Evolutionary conservation across 805 yeast genomes (phyloP), one percentile per base, ranked within the genome.

Genomic region (Lachancea quebecensis): DNA sequence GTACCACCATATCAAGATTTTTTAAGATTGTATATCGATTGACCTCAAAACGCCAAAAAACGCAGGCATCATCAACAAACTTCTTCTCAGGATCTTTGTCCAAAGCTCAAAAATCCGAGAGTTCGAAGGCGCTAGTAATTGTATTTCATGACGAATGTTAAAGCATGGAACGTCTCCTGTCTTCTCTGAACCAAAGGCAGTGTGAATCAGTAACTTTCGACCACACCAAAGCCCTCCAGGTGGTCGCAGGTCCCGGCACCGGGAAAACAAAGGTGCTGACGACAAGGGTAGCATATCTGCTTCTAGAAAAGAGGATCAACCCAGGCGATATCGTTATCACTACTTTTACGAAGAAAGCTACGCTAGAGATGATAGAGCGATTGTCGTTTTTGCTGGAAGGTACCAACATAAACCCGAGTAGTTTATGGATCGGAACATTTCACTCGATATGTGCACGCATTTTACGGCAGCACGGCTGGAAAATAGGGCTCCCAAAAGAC

Each of bases 281-380:
- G 0, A 73, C 88, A 1, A 69, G 96, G 38, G 93, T 90, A 9
- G 90, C 90, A 0, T 76, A 80, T 55, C 66, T 90, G 27, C 53
- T 90, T 7, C 48, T 76, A 2, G 61, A 73, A 8, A 70, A 75
- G 31, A 64, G 71, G 1, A 62, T 85, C 0, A 67, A 70, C 1
- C 90, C 97, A 0, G 68, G 71, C 30, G 66, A 74, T 39, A 73
- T 93, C 15, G 75, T 91, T 1, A 93, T 90, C 16, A 87, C 96
- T 5, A 90, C 98, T 0, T 91, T 91, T 67, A 91, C 98, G 10
- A 85, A 86, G 55, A 86, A 85, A 55, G 98, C 99, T 0, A 95
- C 97, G 1, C 75, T 71, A 42, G 98, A 91, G 65, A 82, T 91
- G 85, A 65, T 69, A 10, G 82, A 78, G 29, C 70, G 98, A 35